Evolutionary conservation across 2,329 filamentous ascomycete genomes (phyloP).

Genomic region (Cladobotryum mycophilum): DNA sequence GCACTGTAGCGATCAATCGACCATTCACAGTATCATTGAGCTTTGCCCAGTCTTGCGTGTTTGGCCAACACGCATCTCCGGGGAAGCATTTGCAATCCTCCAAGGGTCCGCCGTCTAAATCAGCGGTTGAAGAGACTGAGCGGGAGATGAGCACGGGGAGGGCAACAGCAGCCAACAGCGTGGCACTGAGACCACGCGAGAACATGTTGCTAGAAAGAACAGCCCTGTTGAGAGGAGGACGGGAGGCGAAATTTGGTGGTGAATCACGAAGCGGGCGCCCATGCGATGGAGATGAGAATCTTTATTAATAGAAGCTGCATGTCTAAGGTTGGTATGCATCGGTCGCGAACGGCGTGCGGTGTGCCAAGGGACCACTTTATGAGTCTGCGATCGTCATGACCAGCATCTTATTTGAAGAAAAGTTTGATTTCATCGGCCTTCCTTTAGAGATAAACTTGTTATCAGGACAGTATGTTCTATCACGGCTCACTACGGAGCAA

Average conservation of each 20-base stretch:
- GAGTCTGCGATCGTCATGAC: too few relatives aligned
- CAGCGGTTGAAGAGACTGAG: not conserved
- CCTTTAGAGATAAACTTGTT: too few relatives aligned
- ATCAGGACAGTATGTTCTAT: too few relatives aligned
- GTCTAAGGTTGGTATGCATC: too few relatives aligned
- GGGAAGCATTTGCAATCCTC: not conserved
- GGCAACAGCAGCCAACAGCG: not conserved
- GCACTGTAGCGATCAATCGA: constrained; percentile 43
- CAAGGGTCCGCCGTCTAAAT: too few relatives aligned
- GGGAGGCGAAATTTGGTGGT: not conserved
- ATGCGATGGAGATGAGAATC: not conserved
- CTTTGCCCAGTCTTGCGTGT: constrained; percentile 33
- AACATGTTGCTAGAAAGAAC: not conserved
- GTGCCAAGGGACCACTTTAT: too few relatives aligned
- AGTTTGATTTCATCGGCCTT: too few relatives aligned
- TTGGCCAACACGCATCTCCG: constrained; percentile 41
- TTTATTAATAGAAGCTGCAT: not conserved
- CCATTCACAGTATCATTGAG: constrained; percentile 48
- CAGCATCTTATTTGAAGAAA: too few relatives aligned
- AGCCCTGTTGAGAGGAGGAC: not conserved
- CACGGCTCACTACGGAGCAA: too few relatives aligned
- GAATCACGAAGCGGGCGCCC: not conserved
- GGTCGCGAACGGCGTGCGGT: too few relatives aligned
- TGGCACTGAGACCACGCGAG: not conserved
- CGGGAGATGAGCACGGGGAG: not conserved